Evolutionary conservation across 805 yeast genomes (phyloP), one percentile per base, ranked within the genome.

Genomic region (Wickerhamomyces ciferrii): DNA sequence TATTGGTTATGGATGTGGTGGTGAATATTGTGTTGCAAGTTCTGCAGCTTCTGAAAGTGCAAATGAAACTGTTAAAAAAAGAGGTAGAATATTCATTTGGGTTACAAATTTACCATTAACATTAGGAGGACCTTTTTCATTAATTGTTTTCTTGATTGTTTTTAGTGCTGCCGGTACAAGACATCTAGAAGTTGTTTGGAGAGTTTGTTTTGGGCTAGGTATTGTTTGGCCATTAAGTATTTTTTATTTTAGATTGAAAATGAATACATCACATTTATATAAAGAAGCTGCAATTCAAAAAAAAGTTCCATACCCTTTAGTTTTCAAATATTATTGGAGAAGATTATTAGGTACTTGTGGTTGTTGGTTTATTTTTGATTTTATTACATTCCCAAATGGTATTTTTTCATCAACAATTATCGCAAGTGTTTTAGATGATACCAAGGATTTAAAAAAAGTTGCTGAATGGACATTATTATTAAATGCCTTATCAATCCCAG

Each of bases 281-380:
- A 75, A 75, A 54, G 79, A 79, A 59, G 70, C 80, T 31, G 87
- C 87, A 31, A 81, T 86, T 55, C 77, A 72, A 58, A 72, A 65
- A 48, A 64, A 61, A 41, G 84, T 78, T 17, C 83, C 83, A 32
- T 83, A 83, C 62, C 63, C 68, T 66, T 71, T 84, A 32, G 80
- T 82, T 1, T 44, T 83, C 47, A 80, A 77, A 58, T 85, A 68
- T 65, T 84, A 83, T 68, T 85, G 92, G 91, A 67, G 58, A 39
- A 69, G 87, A 47, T 59, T 86, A 20, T 52, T 84, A 27, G 94
- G 92, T 34, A 81, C 87, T 17, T 79, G 86, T 60, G 81, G 79
- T 5, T 76, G 85, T 47, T 86, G 94, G 94, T 85, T 85, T 68
- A 70, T 85, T 55, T 86, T 83, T 59, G 95, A 86, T 67, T 86